Evolutionary conservation across 75 land plant genomes (phyloP), one percentile per base, ranked within the genome.

Genomic region (Azolla pinnata): DNA sequence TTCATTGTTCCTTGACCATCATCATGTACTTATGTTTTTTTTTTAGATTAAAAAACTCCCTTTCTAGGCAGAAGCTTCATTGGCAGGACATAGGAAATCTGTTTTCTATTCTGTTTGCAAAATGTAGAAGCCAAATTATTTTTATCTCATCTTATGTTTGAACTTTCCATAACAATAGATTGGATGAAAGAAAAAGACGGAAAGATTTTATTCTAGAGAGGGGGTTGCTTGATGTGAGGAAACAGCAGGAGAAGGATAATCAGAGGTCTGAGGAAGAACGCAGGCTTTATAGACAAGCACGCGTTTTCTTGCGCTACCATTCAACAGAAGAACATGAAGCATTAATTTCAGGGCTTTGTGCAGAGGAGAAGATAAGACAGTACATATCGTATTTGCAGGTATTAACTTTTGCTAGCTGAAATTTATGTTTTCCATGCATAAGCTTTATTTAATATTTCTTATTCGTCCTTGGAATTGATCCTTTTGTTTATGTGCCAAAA

Each of bases 131-230:
- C n/a, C n/a, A n/a, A n/a, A n/a, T n/a, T n/a, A n/a, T n/a, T n/a
- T n/a, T n/a, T n/a, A n/a, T n/a, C n/a, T n/a, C n/a, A n/a, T n/a
- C n/a, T n/a, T n/a, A n/a, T n/a, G n/a, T n/a, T n/a, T n/a, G n/a
- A n/a, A n/a, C n/a, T n/a, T 8, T 38, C 12, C 42, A 38, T 46
- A 14, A 14, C 14, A 46, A 46, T 35, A 95, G 99, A 73, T 81
- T 95, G 57, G 86, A 83, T 65, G 99, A 95, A 67, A 80, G 99
- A 67, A 89, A 90, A 61, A 77, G 97, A 57, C 74, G 99, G 38
- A 95, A 95, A 62, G 86, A 89, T 42, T 95, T 95, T 44, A 86
- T 92, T 66, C 48, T 92, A 50, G 86, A 92, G 56, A 88, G 95
- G 63, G 84, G 83, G 23, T 67, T 88, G 44, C 71, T 84, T 14